Evolutionary conservation across 352 stramenopile species (phyloP).

Genomic region (Peronospora destructor): DNA sequence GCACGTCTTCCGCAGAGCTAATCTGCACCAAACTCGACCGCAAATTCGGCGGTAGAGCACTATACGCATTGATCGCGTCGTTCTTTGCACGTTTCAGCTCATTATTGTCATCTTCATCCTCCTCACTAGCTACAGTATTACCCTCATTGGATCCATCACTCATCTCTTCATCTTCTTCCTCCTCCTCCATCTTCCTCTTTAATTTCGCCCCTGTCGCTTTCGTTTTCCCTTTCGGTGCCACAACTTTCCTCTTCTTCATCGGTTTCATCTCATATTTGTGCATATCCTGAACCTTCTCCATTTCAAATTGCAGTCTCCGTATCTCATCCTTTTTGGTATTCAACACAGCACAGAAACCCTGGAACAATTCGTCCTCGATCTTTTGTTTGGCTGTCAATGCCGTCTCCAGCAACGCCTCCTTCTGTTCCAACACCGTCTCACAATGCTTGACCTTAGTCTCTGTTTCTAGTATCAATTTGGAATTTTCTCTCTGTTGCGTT

Average conservation of each 20-base stretch:
- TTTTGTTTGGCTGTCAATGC: conserved; percentile 39
- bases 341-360: conserved; percentile 43
- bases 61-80: conserved; percentile 33
- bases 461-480: conserved; percentile 13
- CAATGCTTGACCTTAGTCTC: conserved; percentile 23
- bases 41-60: conserved; percentile 23
- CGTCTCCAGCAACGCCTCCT: conserved; percentile 40
- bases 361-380: conserved; percentile 35
- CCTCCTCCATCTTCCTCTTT: conserved; percentile 11
- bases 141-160: conserved; percentile 17
- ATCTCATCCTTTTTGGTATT: conserved; percentile 66
- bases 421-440: conserved; percentile 33
- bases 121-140: conserved; percentile 14
- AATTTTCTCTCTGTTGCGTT: conserved; percentile 1
- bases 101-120: not conserved
- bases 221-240: conserved; percentile 5
- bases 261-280: not conserved
- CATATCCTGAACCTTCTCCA: conserved; percentile 14
- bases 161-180: conserved; percentile 10
- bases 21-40: conserved; percentile 27
- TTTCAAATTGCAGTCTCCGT: conserved; percentile 30
- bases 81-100: conserved; percentile 12
- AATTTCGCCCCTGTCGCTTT: conserved; percentile 29
- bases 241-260: conserved; percentile 7
- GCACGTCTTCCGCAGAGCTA: conserved; percentile 34